Evolutionary conservation across 345 rosid species (phyloP), one percentile per base, ranked within the genome.

Genomic region (Noccaea bulbosa): DNA sequence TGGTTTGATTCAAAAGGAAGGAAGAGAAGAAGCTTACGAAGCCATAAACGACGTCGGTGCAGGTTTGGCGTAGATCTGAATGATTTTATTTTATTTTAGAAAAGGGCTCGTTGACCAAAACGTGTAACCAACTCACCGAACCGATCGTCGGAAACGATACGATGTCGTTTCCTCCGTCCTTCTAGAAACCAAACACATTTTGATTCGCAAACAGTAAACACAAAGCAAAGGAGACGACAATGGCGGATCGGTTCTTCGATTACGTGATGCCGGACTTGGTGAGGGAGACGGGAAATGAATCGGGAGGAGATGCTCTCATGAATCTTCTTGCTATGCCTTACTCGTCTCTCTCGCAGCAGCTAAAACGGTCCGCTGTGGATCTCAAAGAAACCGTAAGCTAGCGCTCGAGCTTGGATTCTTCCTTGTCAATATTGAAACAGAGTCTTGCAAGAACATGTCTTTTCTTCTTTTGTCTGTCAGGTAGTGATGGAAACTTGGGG

Each of bases 161-260:
- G 61, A 2, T 5, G 50, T 0, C 76, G 76, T 72, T 54, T 3
- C 8, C 20, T 2, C 12, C 8, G 0, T 44, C 7, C 50, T 54
- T 70, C n/a, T 34, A 45, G 50, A 69, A 57, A 34, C 4, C 44
- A 12, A 44, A 41, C 2, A 35, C 30, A 53, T 15, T 49, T 62
- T 16, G 27, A 46, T 46, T 22, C 45, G 40, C 30, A 27, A 27
- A 1, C 22, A 20, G 40, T 4, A 27, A 27, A 1, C 22, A 20
- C 22, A 20, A 17, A 65, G 60, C 32, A 55, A 0, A 8, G 27
- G 34, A 47, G 6, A 38, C 22, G 30, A 47, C 60, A 38, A 90
- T 90, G 97, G 82, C 80, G 34, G 92, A 86, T 69, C 85, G 90
- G 12, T 88, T 79, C 82, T 86, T 90, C 71, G 83, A 87, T 52